Evolutionary conservation across 352 stramenopile species (phyloP).

Genomic region (Blastocystis sp.): DNA sequence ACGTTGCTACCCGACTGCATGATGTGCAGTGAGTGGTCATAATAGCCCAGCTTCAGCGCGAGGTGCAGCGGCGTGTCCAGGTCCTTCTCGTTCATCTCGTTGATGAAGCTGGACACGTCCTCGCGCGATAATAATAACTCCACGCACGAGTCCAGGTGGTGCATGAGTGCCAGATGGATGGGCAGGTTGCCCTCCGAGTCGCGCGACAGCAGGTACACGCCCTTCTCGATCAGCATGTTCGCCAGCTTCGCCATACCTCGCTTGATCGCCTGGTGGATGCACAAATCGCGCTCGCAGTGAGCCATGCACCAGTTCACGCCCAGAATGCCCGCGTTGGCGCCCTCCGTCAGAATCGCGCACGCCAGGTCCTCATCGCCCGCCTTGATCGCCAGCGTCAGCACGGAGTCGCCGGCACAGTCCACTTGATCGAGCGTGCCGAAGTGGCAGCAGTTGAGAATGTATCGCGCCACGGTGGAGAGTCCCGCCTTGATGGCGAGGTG

Average conservation of each 20-base stretch:
- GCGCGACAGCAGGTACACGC: not conserved
- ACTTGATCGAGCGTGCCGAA: constrained; percentile 13
- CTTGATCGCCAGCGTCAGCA: constrained; percentile 67
- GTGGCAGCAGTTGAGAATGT: constrained; percentile 29
- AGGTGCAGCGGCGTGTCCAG: constrained; percentile 60
- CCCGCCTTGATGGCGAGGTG: constrained; percentile 71
- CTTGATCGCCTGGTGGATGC: constrained; percentile 63
- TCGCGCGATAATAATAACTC: constrained; percentile 6
- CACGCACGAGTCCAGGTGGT: constrained; percentile 36
- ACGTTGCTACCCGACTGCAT: constrained; percentile 8
- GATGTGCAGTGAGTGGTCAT: constrained; percentile 29
- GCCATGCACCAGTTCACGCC: constrained; percentile 23
- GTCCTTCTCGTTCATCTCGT: not conserved
- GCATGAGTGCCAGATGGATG: constrained; percentile 47
- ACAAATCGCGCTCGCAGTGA: constrained; percentile 31
- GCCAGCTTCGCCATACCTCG: constrained; percentile 5
- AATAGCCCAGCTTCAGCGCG: constrained; percentile 53
- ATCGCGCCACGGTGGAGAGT: constrained; percentile 50
- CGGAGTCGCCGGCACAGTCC: constrained; percentile 34
- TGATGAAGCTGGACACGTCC: constrained; percentile 27
- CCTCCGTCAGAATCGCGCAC: constrained; percentile 9
- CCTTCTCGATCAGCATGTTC: constrained; percentile 34
- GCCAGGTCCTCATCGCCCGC: constrained; percentile 69
- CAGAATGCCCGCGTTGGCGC: not conserved
- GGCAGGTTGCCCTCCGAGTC: constrained; percentile 36